These are phyloP conservation scores for Tarenaya hassleriana DNA, from an alignment of 345 rosid species.

Conservation along the genomic window DNA sequence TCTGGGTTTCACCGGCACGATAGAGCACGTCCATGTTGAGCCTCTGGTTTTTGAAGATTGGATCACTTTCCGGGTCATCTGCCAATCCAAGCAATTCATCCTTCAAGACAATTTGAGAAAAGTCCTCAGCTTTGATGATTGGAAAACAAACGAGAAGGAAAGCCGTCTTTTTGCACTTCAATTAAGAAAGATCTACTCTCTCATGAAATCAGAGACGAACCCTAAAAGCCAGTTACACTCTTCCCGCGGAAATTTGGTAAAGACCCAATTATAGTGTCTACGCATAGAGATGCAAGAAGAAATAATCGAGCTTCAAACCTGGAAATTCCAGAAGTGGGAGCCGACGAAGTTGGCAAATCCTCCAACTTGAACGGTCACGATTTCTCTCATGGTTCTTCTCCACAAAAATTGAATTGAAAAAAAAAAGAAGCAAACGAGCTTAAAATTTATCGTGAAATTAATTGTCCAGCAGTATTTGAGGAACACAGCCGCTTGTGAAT, in stretches of 20 bases:
- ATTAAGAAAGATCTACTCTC: too few relatives aligned
- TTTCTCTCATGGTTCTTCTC: conserved; percentile 57
- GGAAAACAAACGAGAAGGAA: conserved; percentile 1
- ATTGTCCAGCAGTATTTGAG: too few relatives aligned
- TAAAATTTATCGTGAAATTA: not conserved
- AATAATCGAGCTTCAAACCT: conserved; percentile 33
- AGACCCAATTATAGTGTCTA: too few relatives aligned
- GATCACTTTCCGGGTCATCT: conserved; percentile 57
- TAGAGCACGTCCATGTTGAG: conserved; percentile 74
- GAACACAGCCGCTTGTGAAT: too few relatives aligned
- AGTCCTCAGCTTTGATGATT: not conserved
- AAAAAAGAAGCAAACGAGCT: not conserved
- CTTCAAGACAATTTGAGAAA: conserved; percentile 29
- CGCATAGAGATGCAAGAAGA: not conserved
- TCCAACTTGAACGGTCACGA: conserved; percentile 79
- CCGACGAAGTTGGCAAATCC: conserved; percentile 86
- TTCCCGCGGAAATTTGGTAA: not conserved
- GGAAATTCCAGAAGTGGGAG: conserved; percentile 98
- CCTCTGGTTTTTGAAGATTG: conserved; percentile 47
- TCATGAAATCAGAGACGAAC: not conserved
- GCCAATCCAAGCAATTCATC: conserved; percentile 91
- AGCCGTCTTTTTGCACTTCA: not conserved
- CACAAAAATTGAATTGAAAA: not conserved
- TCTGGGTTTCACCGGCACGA: conserved; percentile 71
- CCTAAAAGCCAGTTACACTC: conserved; percentile 10